Conservation (phyloP, 495 filamentous ascomycete genomes). For the Penicillium fimorum region DNA sequence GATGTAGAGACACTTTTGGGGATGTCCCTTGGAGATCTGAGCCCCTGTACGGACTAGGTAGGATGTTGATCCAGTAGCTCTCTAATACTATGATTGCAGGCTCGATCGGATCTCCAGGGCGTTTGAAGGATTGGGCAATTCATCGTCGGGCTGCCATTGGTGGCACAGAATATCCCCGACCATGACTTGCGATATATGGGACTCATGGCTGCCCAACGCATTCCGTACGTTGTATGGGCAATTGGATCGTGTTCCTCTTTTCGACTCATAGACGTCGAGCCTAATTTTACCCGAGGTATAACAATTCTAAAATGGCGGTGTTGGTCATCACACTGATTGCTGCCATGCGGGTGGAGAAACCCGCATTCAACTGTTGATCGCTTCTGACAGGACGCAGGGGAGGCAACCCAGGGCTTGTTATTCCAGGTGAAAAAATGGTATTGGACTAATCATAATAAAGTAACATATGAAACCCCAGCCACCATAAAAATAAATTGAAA, state of each 20-base stretch:
- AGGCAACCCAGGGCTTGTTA: background rate
- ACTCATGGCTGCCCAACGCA: background rate
- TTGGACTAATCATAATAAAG: background rate
- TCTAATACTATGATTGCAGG: background rate
- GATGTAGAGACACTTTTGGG: background rate
- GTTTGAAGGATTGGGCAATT: constrained; percentile 8
- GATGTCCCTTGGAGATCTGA: background rate
- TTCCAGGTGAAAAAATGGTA: background rate
- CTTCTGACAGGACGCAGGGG: constrained; percentile 1
- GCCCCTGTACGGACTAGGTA: background rate
- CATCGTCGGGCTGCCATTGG: constrained; percentile 15
- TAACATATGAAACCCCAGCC: constrained; percentile 31
- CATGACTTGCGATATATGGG: background rate
- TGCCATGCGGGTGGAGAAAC: constrained; percentile 6
- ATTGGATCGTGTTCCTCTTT: background rate
- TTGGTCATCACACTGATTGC: constrained; percentile 2
- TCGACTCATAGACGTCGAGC: background rate
- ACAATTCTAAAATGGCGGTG: constrained; percentile 7
- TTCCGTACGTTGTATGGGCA: background rate
- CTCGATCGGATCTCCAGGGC: constrained; percentile 3
- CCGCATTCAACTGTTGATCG: constrained; percentile 9
- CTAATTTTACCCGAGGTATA: background rate
- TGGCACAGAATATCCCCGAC: constrained; percentile 6
- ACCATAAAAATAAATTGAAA: constrained; percentile 7
- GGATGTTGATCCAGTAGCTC: background rate